Evolutionary conservation across 176 grass and related monocot genomes (phyloP), one percentile per base, ranked within the genome.

Genomic region (Phyllostachys edulis): DNA sequence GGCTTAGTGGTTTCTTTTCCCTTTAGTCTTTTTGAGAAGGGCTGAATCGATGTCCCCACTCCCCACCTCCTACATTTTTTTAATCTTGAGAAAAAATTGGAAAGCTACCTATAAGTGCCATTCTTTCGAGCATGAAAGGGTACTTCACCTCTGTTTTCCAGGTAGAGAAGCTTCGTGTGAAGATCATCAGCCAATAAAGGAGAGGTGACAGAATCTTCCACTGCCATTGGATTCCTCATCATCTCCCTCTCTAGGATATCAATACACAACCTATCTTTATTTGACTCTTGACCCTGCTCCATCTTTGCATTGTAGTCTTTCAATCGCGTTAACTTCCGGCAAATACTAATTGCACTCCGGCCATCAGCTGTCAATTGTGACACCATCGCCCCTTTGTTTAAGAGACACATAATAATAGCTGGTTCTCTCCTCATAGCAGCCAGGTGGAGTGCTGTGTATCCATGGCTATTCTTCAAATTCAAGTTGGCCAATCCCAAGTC

Each of bases 401-500:
- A 85, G 55, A 99, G 91, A 82, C 85, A 89, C 76, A 96, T 88
- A 52, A 99, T 94, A 69, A 99, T 77, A 64, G 88, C 75, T 32
- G 97, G 97, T 60, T 99, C 97, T 94, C 88, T 90, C 83, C 97
- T 96, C 93, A 96, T 96, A 50, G 93, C 93, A 82, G 97, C 97
- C 77, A 99, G 75, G 79, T 99, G 97, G 29, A 99, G 90, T 40
- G 97, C 78, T 46, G 91, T 99, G 78, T 88, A 90, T 65, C 93
- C 93, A 82, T 91, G 90, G 3, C 73, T 63, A 62, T 99, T 96
- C 80, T 88, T 99, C 89, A 96, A 72, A 91, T 99, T 99, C 77
- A 96, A 87, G 84, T 94, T 94, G 55, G 90, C 90, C 24, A 89
- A 59, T 6, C 76, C 78, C 86, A 99, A 62, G 5, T 92, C 83